phyloP scores from a whole-genome alignment of 345 rosid genomes.

The Cochlearia excelsa region DNA sequence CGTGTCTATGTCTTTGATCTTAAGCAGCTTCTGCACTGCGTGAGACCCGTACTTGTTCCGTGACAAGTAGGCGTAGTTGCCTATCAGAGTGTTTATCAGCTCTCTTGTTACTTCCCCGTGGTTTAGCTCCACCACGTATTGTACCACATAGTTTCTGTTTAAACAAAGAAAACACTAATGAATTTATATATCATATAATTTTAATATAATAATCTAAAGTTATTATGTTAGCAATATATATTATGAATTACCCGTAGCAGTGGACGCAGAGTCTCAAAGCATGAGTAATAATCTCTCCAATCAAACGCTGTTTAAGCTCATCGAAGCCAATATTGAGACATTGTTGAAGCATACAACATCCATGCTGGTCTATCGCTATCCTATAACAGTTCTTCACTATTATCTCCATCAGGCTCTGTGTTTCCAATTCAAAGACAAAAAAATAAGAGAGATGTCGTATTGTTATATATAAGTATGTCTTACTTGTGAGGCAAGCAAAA shows the following conservation, averaged over 20 bases:
- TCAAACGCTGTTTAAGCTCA: constrained; percentile 38
- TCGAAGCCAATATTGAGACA: constrained; percentile 42
- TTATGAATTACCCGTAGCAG: constrained; percentile 54
- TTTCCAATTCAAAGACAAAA: too few species aligned
- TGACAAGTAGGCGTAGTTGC: constrained; percentile 44
- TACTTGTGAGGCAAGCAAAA: too few species aligned
- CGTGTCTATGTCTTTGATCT: constrained; percentile 29
- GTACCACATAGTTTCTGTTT: constrained; percentile 67
- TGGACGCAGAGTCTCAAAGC: constrained; percentile 53
- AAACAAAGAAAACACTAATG: neutral
- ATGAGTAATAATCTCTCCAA: constrained; percentile 40
- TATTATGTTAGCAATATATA: too few species aligned
- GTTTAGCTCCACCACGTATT: constrained; percentile 46
- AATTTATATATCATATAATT: too few species aligned
- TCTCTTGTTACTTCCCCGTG: constrained; percentile 28
- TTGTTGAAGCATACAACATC: constrained; percentile 60
- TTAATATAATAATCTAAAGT: too few species aligned
- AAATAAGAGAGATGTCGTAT: too few species aligned
- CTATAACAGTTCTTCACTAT: constrained; percentile 39
- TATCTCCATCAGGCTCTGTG: constrained; percentile 51
- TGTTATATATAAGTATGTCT: too few species aligned
- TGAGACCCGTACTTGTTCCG: constrained; percentile 69
- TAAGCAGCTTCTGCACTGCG: constrained; percentile 64
- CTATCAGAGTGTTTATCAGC: constrained; percentile 48
- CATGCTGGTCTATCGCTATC: constrained; percentile 60